Conservation (phyloP, 495 filamentous ascomycete genomes). For the Extremus antarcticus region DNA sequence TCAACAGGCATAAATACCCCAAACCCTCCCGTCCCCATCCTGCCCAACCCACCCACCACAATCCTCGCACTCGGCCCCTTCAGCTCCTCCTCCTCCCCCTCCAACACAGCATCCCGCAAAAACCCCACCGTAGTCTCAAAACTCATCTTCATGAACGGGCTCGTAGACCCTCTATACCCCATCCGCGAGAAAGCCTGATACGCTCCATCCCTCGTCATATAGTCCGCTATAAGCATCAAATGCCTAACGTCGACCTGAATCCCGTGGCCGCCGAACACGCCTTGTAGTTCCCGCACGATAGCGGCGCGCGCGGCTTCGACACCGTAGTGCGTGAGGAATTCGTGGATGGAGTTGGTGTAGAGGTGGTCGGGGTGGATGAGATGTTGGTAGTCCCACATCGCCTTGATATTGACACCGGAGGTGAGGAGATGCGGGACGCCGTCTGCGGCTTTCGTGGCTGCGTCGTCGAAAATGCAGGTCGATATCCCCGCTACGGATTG, state of each 20-base stretch:
- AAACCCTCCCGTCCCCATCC: constrained; percentile 81
- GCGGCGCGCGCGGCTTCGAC: constrained; percentile 81
- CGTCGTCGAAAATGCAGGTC: constrained; percentile 42
- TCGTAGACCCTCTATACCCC: constrained; percentile 69
- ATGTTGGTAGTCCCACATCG: constrained; percentile 66
- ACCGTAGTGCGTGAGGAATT: constrained; percentile 75
- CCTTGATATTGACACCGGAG: constrained; percentile 75
- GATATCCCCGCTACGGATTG: constrained; percentile 71
- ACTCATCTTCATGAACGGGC: constrained; percentile 94
- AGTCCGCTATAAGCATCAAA: constrained; percentile 89
- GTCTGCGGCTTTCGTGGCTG: constrained; percentile 38
- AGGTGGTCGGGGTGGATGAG: constrained; percentile 77
- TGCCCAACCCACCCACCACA: constrained; percentile 71
- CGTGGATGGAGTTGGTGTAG: constrained; percentile 83
- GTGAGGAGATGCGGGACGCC: constrained; percentile 56
- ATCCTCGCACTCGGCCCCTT: constrained; percentile 77
- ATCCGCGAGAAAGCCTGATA: constrained; percentile 87
- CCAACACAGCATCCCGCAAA: constrained; percentile 79
- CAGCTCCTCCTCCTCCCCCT: constrained; percentile 82
- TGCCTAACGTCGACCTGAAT: constrained; percentile 90
- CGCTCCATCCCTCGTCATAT: constrained; percentile 82
- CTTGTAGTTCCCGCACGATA: constrained; percentile 77
- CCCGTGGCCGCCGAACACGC: constrained; percentile 82
- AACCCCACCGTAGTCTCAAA: constrained; percentile 95
- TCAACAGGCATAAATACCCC: constrained; percentile 56